Evolutionary conservation across 352 stramenopile genomes (phyloP).

Genomic region (Globisporangium recalcitrans): DNA sequence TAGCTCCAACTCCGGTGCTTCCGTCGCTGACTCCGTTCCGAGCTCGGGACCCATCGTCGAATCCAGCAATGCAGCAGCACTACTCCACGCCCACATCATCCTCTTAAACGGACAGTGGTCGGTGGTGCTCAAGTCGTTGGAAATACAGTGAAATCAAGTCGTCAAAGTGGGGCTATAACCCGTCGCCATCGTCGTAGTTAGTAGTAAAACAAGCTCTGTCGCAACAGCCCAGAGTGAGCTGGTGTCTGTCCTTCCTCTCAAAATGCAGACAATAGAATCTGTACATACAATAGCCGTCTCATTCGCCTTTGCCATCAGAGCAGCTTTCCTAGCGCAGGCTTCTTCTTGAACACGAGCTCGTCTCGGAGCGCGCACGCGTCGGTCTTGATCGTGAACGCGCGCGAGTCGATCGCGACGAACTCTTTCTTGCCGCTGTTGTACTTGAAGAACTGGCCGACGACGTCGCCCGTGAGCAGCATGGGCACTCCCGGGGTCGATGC

Average conservation of each 20-base stretch:
- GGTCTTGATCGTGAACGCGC: constrained; percentile 69
- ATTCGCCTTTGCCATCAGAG: neutral
- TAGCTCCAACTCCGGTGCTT: neutral
- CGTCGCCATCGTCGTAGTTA: neutral
- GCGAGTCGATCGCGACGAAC: constrained; percentile 55
- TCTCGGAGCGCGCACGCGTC: constrained; percentile 63
- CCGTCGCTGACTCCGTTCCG: constrained; percentile 14
- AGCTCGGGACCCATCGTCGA: neutral
- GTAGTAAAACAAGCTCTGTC: neutral
- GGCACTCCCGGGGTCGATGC: constrained; percentile 27
- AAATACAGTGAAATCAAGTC: neutral
- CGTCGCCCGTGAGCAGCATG: constrained; percentile 24
- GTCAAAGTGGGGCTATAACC: neutral
- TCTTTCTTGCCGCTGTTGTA: constrained; percentile 84
- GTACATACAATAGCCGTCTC: neutral
- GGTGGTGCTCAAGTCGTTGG: neutral
- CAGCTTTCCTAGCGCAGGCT: constrained; percentile 6
- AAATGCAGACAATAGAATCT: neutral
- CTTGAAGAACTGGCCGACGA: constrained; percentile 73
- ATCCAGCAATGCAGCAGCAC: neutral
- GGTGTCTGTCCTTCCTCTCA: neutral
- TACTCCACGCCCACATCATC: neutral
- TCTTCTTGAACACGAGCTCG: constrained; percentile 51
- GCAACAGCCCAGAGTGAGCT: neutral
- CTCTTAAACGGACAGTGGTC: too few species aligned